Evolutionary conservation across 495 filamentous ascomycete genomes (phyloP), one percentile per base, ranked within the genome.

Genomic region (Lasiosphaeris hirsuta): DNA sequence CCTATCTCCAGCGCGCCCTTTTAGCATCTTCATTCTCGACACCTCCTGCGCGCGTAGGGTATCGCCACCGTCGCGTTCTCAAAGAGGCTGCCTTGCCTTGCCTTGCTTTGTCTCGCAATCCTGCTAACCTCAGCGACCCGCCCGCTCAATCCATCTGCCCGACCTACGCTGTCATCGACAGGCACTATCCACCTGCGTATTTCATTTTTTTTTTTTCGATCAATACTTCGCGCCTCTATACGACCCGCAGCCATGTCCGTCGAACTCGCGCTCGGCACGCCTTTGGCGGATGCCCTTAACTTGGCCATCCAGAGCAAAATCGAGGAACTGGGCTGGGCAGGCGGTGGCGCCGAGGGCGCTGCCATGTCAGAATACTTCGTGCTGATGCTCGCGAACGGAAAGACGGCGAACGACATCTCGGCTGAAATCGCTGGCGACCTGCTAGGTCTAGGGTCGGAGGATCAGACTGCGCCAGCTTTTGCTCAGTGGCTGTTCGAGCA

Each of bases 301-400:
- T 77, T 76, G 71, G 86, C 81, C 40, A 89, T 96, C 50, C 89
- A 93, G 69, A 86, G 89, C n/a, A 97, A 97, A 73, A 75, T 98
- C 62, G 85, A 91, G n/a, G 93, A 98, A 71, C 86, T 92, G 55
- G 92, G 91, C 55, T 97, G 93, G 94, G 89, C 84, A 42, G 84
- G 86, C 43, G 88, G 87, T 41, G 86, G 84, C 56, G 79, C 82
- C 59, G 90, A 92, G 66, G 93, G 90, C 65, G 85, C 88, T 13
- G 88, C 91, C 10, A 80, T 98, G 56, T 87, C 90, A 41, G 94
- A 98, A 73, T 98, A 97, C 70, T 93, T 98, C 59, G 88, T 96
- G 44, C 80, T 96, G 52, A 97, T 97, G 93, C 81, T 98, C 33
- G 90, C 87, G 56, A 97, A 97, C 70, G 90, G 92, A 56, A 96